These are phyloP conservation scores for Lachnellula willkommii DNA, from an alignment of 2,329 filamentous ascomycete genomes.

Conservation along the genomic window DNA sequence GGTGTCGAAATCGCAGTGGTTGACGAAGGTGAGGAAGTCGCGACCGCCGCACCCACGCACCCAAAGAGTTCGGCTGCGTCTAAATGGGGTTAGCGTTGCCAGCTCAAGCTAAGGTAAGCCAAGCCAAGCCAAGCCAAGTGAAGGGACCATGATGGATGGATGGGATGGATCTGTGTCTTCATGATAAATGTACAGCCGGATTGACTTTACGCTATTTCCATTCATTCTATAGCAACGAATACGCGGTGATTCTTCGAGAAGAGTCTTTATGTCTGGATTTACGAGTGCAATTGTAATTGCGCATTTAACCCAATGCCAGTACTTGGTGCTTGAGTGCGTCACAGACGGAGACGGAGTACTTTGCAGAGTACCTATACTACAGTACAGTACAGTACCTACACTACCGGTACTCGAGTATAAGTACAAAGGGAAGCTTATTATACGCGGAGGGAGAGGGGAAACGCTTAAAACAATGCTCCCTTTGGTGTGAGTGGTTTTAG, in stretches of 20 bases:
- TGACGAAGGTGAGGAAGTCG: conserved; percentile 3
- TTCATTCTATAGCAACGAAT: background rate
- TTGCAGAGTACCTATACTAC: background rate
- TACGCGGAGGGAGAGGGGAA: too few relatives aligned
- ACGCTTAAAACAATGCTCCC: too few relatives aligned
- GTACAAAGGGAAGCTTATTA: too few relatives aligned
- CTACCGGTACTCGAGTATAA: background rate
- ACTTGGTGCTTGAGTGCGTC: too few relatives aligned
- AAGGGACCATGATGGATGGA: too few relatives aligned
- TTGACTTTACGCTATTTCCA: too few relatives aligned
- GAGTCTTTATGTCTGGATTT: background rate
- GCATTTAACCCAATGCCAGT: background rate
- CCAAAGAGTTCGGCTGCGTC: background rate
- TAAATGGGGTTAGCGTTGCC: background rate
- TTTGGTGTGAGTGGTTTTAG: too few relatives aligned
- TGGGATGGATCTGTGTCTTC: background rate
- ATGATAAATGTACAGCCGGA: background rate
- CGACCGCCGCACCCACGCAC: background rate
- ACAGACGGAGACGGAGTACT: background rate
- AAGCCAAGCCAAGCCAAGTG: too few relatives aligned
- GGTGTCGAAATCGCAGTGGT: background rate
- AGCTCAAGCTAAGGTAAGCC: too few relatives aligned
- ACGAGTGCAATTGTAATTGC: background rate
- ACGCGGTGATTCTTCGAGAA: background rate
- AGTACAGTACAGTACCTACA: background rate